Evolutionary conservation across 805 yeast species (phyloP), one percentile per base, ranked within the genome.

Genomic region (Ogataea ganodermae): DNA sequence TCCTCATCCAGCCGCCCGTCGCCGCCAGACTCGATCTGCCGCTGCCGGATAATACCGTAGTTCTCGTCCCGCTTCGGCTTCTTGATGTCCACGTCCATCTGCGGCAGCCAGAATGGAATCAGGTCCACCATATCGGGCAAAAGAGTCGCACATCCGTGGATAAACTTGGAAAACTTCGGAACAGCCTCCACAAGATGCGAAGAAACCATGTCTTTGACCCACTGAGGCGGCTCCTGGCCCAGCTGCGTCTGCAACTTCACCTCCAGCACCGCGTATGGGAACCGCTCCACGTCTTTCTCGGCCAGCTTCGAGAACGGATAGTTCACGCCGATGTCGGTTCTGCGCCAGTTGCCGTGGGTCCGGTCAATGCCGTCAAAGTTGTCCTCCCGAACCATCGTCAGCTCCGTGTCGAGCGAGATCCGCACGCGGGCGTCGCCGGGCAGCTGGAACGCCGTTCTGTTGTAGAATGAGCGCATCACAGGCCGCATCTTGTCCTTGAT

Each of bases 381-480:
- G 67, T 94, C 99, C 69, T 94, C 99, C 67, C 99, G 84, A 35
- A 92, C 90, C 96, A 94, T 89, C n/a, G 96, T 76, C 56, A 94
- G 79, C 71, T 94, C 98, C 0, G 99, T 92, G 66, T 94, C 99
- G 54, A 94, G 81, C 37, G 99, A 94, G 55, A 95, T 94, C 75
- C 99, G 90, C 33, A 94, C 99, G 63, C 99, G 82, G 6, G 99
- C 99, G 69, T 94, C 99, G 49, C 99, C 99, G 5, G 99, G 99
- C 48, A 94, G 79, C 74, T 94, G 99, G 80, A 94, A 94, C 2
- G 99, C 99, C 30, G 99, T 94, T 76, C 99, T 86, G 70, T 91
- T 90, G 72, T 94, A 94, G 68, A 94, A 94, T 0, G 97, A 88
- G 69, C 99, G 81, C 71, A 89, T 87, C 36, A 90, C 97, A 1